Evolutionary conservation across 169 alveolate species (phyloP).

Genomic region (Perkinsus marinus): DNA sequence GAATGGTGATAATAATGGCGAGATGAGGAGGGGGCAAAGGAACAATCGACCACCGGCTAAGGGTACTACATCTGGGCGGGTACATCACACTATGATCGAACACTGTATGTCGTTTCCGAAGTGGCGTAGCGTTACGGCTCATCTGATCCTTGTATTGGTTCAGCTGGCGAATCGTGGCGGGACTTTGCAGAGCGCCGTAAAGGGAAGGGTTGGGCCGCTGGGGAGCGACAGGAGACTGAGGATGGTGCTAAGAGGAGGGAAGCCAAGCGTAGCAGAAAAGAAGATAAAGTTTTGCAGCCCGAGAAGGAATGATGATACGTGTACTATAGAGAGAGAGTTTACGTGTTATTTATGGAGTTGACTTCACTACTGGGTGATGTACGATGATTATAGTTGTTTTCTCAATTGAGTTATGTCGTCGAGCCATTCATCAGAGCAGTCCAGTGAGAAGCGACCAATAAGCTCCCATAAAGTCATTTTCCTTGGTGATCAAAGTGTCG

Average conservation of each 20-base stretch:
- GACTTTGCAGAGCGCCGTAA: not conserved
- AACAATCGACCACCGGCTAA: not conserved
- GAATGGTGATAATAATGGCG: not conserved
- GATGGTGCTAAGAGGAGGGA: not conserved
- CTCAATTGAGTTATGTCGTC: not conserved
- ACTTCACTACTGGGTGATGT: not conserved
- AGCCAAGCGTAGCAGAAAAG: not conserved
- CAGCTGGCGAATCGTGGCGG: not conserved
- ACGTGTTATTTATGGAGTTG: not conserved
- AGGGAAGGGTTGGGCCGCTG: not conserved
- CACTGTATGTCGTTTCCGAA: no score
- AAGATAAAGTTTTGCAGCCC: not conserved
- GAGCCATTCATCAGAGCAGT: not conserved
- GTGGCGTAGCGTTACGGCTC: not conserved
- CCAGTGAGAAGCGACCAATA: not conserved
- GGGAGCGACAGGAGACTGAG: not conserved
- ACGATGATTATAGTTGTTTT: not conserved
- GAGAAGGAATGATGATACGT: no score
- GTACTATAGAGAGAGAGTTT: not conserved
- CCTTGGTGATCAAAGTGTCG: constrained; percentile 69
- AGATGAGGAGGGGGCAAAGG: not conserved
- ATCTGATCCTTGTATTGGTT: not conserved
- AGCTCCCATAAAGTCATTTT: constrained; percentile 21
- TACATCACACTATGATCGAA: no score
- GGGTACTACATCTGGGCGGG: no score